A percentile compares a stretch with the other conserved stretches of the same genome.
phyloP scores from a whole-genome alignment of 805 yeast species.

The Teunomyces tritomae region DNA sequence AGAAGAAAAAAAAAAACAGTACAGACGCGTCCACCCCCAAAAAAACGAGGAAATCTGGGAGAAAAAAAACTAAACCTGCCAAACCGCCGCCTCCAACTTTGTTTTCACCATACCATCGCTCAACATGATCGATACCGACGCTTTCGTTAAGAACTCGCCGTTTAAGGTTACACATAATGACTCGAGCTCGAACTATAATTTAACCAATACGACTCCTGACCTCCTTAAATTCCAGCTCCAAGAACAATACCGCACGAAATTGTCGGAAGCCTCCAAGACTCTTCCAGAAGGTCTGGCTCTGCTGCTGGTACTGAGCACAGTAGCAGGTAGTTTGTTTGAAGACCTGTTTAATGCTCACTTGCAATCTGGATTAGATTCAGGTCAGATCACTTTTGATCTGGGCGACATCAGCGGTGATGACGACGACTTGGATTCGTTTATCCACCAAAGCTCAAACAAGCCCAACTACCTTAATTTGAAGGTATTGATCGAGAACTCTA shows the following conservation, averaged over 20 bases:
- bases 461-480: conserved; percentile 38
- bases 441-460: conserved; percentile 13
- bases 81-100: not conserved
- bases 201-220: conserved; percentile 41
- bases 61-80: not conserved
- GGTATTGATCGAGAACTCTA: conserved; percentile 44
- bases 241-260: conserved; percentile 32
- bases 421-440: conserved; percentile 15
- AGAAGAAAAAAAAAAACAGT: not conserved
- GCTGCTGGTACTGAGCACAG: conserved; percentile 2
- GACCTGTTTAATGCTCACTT: conserved; percentile 35
- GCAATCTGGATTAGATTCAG: conserved; percentile 29
- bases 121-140: conserved; percentile 36
- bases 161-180: conserved; percentile 29
- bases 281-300: conserved; percentile 3
- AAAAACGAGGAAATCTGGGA: not conserved
- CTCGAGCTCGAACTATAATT: conserved; percentile 24
- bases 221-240: conserved; percentile 43
- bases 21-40: not conserved
- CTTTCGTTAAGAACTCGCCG: conserved; percentile 36
- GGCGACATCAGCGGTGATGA: conserved; percentile 8
- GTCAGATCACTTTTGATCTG: conserved; percentile 14
- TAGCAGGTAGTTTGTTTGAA: conserved; percentile 22
- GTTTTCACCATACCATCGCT: not conserved
- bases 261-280: conserved; percentile 13